phyloP scores from a whole-genome alignment of 2,329 filamentous ascomycete species.

The Cladophialophora immunda region DNA sequence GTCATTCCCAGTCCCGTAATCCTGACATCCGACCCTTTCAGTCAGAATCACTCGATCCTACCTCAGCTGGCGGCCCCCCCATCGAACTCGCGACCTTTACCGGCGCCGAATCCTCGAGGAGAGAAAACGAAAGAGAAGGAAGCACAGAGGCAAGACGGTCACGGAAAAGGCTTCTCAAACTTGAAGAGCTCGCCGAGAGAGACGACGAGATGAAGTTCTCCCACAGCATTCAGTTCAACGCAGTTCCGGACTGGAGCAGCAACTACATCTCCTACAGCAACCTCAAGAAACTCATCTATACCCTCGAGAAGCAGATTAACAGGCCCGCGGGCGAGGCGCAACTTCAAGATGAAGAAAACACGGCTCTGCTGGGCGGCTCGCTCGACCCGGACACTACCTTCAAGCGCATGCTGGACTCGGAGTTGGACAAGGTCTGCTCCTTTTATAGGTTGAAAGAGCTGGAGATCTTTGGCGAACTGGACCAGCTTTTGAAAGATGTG shows the following conservation, averaged over 20 bases:
- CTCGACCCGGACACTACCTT: conserved; percentile 84
- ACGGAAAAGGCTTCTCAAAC: conserved; percentile 38
- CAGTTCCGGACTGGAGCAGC: conserved; percentile 98
- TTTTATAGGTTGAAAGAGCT: conserved; percentile 91
- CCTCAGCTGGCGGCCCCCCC: conserved; percentile 17
- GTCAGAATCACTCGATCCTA: background rate
- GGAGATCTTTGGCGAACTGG: conserved; percentile 83
- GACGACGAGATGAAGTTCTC: conserved; percentile 88
- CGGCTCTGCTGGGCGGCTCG: conserved; percentile 76
- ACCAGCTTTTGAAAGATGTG: conserved; percentile 78
- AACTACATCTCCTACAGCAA: conserved; percentile 99
- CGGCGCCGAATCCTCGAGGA: background rate
- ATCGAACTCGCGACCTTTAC: conserved; percentile 36
- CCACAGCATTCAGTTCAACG: conserved; percentile 99
- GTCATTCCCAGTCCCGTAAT: conserved; percentile 21
- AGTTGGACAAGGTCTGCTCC: conserved; percentile 91
- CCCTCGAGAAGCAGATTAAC: conserved; percentile 85
- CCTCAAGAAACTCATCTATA: conserved; percentile 97
- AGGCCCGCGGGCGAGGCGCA: conserved; percentile 62
- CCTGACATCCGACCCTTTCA: conserved; percentile 8
- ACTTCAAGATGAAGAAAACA: conserved; percentile 78
- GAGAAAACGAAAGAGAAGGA: background rate
- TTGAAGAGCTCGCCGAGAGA: conserved; percentile 37
- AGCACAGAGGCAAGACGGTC: conserved; percentile 14
- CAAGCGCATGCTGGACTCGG: conserved; percentile 79